Base-by-base conservation (phyloP, 192 early-diverging fungal genomes). In the Dissophora ornata region DNA sequence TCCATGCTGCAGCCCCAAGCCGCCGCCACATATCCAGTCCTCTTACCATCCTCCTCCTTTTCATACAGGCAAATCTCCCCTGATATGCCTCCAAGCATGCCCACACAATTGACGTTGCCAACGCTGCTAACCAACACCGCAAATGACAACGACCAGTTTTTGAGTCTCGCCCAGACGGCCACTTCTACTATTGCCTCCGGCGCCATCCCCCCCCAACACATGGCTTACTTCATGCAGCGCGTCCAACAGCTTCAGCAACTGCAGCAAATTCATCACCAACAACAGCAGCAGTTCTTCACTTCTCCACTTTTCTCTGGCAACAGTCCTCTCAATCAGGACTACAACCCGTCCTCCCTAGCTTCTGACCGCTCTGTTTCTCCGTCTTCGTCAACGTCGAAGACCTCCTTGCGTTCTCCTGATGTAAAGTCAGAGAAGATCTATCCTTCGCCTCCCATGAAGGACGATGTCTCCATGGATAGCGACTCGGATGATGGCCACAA, bases 361-460 rank as follows among this genome's bases (percentile, higher is more conserved):
- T 48, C 59, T 22, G 59, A 62, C 11, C 47, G 54, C 16, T 56
- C 69, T 38, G 47, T 19, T 25, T 64, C 69, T 0, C 48, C 48
- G 10, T 57, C 55, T 1, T 61, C 58, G 21, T 50, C 56, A 18
- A 16, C 40, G 4, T 66, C 62, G 0, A 32, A 54, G 9, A 21
- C 46, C 8, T 55, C 50, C 24, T 49, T 41, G 19, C 29, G 26
- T 3, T 58, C 51, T 2, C 52, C 58, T n/a, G 19, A 50, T 11
- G 45, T 62, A 28, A 62, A 62, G 53, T 13, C 55, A 11, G 71
- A 66, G 15, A 59, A 49, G 8, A 29, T 77, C 64, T 77, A 77
- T 33, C 73, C 73, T 19, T 77, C 73, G 29, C 73, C 73, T 30
- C 65, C 73, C 8, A 77, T 77, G 59, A 77, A 62, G 45, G 73